A percentile compares a stretch with the other conserved stretches of the same genome.
Conservation (phyloP, 2,329 filamentous ascomycete genomes). For the Pseudogymnoascus sp. region DNA sequence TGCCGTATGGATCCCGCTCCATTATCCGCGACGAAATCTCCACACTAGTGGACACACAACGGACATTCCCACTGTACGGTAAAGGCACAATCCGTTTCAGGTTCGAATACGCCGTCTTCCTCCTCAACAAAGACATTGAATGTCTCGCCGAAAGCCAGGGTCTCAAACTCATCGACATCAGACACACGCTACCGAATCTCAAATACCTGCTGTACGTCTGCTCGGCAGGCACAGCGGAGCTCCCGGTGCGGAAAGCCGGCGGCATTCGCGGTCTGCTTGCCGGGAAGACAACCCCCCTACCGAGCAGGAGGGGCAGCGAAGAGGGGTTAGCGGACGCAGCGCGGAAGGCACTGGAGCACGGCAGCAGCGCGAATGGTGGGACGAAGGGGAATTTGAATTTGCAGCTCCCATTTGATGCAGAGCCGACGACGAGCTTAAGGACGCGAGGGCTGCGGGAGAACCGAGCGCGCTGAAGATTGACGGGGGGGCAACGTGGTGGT, state of each 20-base stretch:
- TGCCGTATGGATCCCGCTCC: slow-evolving; percentile 63
- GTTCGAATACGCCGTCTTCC: slow-evolving; percentile 92
- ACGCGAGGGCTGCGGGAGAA: slow-evolving; percentile 29
- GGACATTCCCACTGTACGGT: slow-evolving; percentile 75
- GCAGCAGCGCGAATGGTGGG: slow-evolving; percentile 15
- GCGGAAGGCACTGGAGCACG: slow-evolving; percentile 23
- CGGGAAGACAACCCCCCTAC: slow-evolving; percentile 26
- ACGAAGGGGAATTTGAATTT: slow-evolving; percentile 10
- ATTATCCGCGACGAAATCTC: slow-evolving; percentile 69
- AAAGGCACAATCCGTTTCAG: slow-evolving; percentile 68
- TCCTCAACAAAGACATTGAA: slow-evolving; percentile 95
- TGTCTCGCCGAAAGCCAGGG: slow-evolving; percentile 55
- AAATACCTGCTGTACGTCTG: slow-evolving; percentile 89
- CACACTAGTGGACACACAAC: slow-evolving; percentile 38
- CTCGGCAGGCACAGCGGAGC: slow-evolving; percentile 63
- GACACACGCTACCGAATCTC: slow-evolving; percentile 86
- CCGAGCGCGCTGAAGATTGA: neutral
- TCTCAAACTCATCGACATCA: slow-evolving; percentile 76
- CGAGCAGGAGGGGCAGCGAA: slow-evolving; percentile 24
- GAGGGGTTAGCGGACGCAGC: slow-evolving; percentile 22
- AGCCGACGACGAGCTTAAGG: slow-evolving; percentile 22
- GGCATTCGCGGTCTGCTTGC: slow-evolving; percentile 52
- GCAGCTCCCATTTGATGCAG: slow-evolving; percentile 15
- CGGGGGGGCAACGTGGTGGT: neutral
- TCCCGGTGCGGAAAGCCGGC: slow-evolving; percentile 53